Evolutionary conservation across 208 protist species (phyloP), one percentile per base, ranked within the genome.

Genomic region (Trypanosoma mega): DNA sequence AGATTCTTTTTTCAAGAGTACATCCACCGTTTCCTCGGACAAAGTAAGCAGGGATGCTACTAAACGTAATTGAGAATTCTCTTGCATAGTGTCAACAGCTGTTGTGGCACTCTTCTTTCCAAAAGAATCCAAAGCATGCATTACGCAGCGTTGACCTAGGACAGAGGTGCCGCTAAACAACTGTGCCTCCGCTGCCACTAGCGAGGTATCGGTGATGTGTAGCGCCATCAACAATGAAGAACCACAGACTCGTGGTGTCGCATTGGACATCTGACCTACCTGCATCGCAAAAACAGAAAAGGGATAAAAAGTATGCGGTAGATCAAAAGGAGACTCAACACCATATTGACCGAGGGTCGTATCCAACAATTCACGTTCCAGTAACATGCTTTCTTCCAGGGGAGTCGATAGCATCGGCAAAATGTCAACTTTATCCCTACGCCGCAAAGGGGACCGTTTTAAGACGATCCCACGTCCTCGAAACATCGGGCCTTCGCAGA

Each of bases 101-200:
- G 50, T 44, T 6, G 30, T 16, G 21, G 33, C 34, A 34, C 12
- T n/a, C n/a, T n/a, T n/a, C 12, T 52, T 56, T 27, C 57, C 37
- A 33, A 68, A 24, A 18, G 16, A 7, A 14, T 65, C 20, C 5
- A 67, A 6, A 41, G 56, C 52, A 12, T 36, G 37, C 23, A 55
- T n/a, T 3, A 74, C 26, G 75, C 72, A 80, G 14, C 55, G 46
- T 26, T 45, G 47, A 2, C 63, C 61, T 1, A 52, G 33, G 27
- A 65, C 67, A 16, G 61, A 57, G 5, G 73, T 65, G 20, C 57
- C 36, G n/a, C 76, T 60, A 26, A 82, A 54, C 41, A 80, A 45
- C 58, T 56, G 23, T 21, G 67, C 63, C 34, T 73, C 48, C 27
- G 26, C 11, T 26, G 47, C 18, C 34, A 33, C 53, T 33, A 74